Percentiles rank a stretch among this genome's conserved stretches.
These are phyloP conservation scores for Aureobasidium sp. DNA, from an alignment of 2,329 filamentous ascomycete species.

Conservation along the genomic window DNA sequence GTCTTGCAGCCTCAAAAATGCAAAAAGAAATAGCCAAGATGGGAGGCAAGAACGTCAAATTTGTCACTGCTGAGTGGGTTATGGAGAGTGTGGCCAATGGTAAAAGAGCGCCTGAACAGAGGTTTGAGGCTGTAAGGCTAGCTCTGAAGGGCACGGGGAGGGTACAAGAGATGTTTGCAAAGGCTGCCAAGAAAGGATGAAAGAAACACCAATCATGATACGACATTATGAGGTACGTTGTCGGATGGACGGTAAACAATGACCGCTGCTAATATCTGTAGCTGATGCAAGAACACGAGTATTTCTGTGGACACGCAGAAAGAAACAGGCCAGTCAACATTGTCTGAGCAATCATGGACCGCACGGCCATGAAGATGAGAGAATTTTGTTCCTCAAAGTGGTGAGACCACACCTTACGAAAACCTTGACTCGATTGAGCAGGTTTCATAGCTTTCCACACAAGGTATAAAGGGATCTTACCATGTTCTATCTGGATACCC, in stretches of 20 bases:
- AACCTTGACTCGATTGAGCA: too few relatives aligned
- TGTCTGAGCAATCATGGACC: not conserved
- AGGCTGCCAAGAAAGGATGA: constrained; percentile 5
- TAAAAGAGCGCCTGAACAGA: constrained; percentile 65
- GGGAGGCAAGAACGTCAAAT: constrained; percentile 65
- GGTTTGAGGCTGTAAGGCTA: constrained; percentile 59
- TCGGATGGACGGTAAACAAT: not conserved
- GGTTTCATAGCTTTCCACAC: too few relatives aligned
- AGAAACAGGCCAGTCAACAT: not conserved
- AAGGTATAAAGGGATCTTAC: too few relatives aligned
- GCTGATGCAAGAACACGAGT: not conserved
- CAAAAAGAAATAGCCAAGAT: constrained; percentile 68
- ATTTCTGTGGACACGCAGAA: not conserved
- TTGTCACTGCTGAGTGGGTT: constrained; percentile 76
- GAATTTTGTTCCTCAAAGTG: too few relatives aligned
- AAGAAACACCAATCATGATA: not conserved
- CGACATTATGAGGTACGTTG: not conserved
- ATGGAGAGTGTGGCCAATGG: constrained; percentile 75
- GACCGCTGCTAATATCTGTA: not conserved
- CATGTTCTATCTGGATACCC: too few relatives aligned
- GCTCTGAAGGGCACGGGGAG: constrained; percentile 57
- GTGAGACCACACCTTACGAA: too few relatives aligned
- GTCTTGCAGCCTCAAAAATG: constrained; percentile 68
- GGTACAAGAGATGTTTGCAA: constrained; percentile 49
- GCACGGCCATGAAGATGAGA: too few relatives aligned